A percentile compares a stretch with the other conserved stretches of the same genome.
phyloP scores from a whole-genome alignment of 2,329 filamentous ascomycete genomes.

The Fusarium sp. region DNA sequence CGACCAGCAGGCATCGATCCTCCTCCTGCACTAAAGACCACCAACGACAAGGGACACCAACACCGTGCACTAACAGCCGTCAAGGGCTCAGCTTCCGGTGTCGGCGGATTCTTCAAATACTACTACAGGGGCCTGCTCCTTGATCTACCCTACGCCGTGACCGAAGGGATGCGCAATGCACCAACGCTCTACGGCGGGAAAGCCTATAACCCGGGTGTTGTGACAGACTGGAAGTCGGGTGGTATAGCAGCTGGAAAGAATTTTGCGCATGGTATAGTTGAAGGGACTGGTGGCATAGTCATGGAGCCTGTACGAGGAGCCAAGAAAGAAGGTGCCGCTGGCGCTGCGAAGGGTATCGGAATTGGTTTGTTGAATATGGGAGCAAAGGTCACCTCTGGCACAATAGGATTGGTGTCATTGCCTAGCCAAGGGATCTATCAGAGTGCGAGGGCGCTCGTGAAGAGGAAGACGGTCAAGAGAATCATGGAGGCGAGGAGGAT shows the following conservation, averaged over 20 bases:
- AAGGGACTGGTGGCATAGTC: constrained; percentile 18
- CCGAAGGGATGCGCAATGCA: constrained; percentile 37
- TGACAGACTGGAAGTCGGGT: constrained; percentile 26
- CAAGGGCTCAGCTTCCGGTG: constrained; percentile 1
- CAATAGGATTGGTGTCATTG: too few species aligned
- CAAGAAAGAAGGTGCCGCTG: constrained; percentile 14
- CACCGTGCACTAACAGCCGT: neutral
- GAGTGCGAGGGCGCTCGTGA: too few species aligned
- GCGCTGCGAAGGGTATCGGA: constrained; percentile 22
- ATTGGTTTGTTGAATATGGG: constrained; percentile 2
- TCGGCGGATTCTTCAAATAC: constrained; percentile 35
- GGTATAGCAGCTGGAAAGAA: constrained; percentile 14
- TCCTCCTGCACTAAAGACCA: neutral
- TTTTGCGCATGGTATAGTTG: constrained; percentile 23
- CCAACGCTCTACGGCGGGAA: constrained; percentile 30
- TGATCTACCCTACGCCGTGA: constrained; percentile 34
- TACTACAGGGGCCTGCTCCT: constrained; percentile 24
- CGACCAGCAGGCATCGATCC: neutral
- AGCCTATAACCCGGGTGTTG: constrained; percentile 13
- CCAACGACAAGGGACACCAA: neutral
- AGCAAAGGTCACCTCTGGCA: too few species aligned
- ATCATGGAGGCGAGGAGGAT: too few species aligned
- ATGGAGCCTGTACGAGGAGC: constrained; percentile 14
- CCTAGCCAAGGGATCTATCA: too few species aligned
- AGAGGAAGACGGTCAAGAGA: too few species aligned